Evolutionary conservation across 2,329 filamentous ascomycete genomes (phyloP), one percentile per base, ranked within the genome.

Genomic region (Mycosphaerelloides madeirae): DNA sequence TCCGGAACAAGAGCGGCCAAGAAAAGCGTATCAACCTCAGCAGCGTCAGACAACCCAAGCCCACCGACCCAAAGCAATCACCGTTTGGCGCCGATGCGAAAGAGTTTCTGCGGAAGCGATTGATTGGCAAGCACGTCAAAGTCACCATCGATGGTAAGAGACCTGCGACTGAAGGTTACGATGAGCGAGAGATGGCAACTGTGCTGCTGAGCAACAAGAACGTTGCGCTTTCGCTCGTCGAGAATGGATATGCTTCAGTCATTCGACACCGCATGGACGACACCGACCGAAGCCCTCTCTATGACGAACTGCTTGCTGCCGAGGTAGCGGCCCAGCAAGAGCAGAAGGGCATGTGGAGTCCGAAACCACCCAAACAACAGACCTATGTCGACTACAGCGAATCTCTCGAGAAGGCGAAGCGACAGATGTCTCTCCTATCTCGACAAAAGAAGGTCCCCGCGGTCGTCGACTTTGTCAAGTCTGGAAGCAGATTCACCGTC

Each of bases 391-490:
- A 98, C 65, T 89, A 91, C 62, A 96, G 90, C 4, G 93, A 97
- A 67, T 90, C 79, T 49, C 71, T 91, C 6, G 91, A 97, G 66
- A 95, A 96, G 70, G 93, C 93, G 52, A 97, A 96, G 77, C 84
- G 95, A 42, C 89, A 95, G 67, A 78, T 95, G 29, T 85, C 87
- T 9, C 83, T 88, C 16, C 77, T 98, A 25, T 87, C 93, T 50
- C 81, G 91, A 42, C 90, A 96, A 67, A 91, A 88, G 75, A 91
- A 87, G 68, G 84, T 97, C 3, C 89, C 93, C 6, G 93, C 86
- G 9, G 77, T 98, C 56, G 89, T 98, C 32, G 93, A 98, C 67
- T 98, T 94, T 66, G 93, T 95, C 74, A 96, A 97, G 71, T 87
- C 89, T n/a, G 93, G 87, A 22, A 95, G 90, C 31, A 81, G 93